Base-by-base conservation (phyloP, 306 rosid species). In the Prunus dulcis region DNA sequence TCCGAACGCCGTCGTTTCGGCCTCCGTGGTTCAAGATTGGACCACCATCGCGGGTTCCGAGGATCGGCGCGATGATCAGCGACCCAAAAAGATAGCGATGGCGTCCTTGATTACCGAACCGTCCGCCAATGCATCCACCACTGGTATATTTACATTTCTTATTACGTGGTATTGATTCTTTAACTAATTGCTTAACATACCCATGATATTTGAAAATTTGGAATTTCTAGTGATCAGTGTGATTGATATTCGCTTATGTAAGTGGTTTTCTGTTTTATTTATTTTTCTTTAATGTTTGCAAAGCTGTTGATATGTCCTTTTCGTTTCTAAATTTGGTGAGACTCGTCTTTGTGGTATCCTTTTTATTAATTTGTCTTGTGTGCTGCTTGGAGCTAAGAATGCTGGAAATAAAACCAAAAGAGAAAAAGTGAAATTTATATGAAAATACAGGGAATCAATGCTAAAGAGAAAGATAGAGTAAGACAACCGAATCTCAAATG, bases 41-140 rank as follows among this genome's bases (percentile, higher is more conserved):
- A 82, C 12, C 5, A 64, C 68, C n/a, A 30, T 72, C 53, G 22
- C 85, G 10, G 55, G 78, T 56, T 9, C 76, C 69, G 60, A 73
- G 27, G 80, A 83, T 56, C 79, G 82, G 55, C 68, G 83, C 65
- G 86, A 81, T 22, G 85, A 90, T 84, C 90, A 81, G 78, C 84
- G 74, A 30, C 50, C 75, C 46, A 85, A 76, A 83, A 89, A 86
- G 58, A 84, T 88, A 61, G 78, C 89, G 69, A 46, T 87, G 70
- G 73, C 90, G 47, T 69, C 96, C 30, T 58, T 91, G 83, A 78
- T 86, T 87, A 82, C 93, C 1, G 88, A 87, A 81, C 71, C 96
- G 64, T 81, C 96, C 75, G 70, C 91, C 23, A 87, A 83, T 80
- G 85, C 85, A 50, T 76, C 96, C 55, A 23, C 91, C 22, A 86